These are phyloP conservation scores for Biscutella laevigata DNA, from an alignment of 441 rosid genomes.

Conservation along the genomic window DNA sequence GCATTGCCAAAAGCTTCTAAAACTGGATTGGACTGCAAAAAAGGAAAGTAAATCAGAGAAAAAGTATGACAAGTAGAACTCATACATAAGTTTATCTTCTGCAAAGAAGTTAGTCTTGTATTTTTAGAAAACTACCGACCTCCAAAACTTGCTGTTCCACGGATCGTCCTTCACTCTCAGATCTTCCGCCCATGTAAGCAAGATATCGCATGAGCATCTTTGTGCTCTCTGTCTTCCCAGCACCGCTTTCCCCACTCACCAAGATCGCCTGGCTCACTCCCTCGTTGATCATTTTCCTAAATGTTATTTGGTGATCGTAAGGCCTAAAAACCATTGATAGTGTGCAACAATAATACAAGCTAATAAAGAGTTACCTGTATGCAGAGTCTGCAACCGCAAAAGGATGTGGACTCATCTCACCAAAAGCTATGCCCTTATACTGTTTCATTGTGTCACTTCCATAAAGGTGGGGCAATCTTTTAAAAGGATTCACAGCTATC, in stretches of 20 bases:
- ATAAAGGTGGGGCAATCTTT: constrained; percentile 58
- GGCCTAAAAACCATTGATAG: constrained; percentile 1
- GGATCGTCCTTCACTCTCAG: constrained; percentile 44
- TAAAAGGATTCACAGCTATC: constrained; percentile 73
- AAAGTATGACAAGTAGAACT: not conserved
- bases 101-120: constrained; percentile 15
- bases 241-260: constrained; percentile 84
- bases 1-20: constrained; percentile 83
- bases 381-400: constrained; percentile 77
- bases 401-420: constrained; percentile 70
- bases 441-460: constrained; percentile 52
- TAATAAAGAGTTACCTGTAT: constrained; percentile 38
- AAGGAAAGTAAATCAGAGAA: constrained; percentile 5
- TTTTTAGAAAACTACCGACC: constrained; percentile 28
- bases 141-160: constrained; percentile 80
- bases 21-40: constrained; percentile 65
- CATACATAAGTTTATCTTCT: not conserved
- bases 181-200: constrained; percentile 68
- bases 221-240: constrained; percentile 79
- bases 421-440: constrained; percentile 56
- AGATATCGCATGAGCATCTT: constrained; percentile 72
- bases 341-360: constrained; percentile 1
- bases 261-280: constrained; percentile 60
- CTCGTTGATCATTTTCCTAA: constrained; percentile 64
- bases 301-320: constrained; percentile 12